Base-by-base conservation (phyloP, 345 rosid genomes). In the Passiflora organensis region DNA sequence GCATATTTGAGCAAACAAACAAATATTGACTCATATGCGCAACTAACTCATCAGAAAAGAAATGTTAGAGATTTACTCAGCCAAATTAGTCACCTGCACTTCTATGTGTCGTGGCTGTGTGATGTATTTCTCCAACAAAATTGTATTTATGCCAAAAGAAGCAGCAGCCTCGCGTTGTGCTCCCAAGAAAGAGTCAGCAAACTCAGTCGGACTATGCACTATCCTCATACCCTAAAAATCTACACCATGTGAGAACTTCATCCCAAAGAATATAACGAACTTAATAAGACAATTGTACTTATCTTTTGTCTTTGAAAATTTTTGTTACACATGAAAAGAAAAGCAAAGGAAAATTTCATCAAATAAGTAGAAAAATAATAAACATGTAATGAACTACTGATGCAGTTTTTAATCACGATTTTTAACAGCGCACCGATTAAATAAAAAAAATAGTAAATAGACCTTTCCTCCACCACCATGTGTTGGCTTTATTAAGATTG, bases 401-500 rank as follows among this genome's bases (percentile, higher is more conserved):
- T 8, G 23, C 38, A 55, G 28, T 32, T 17, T 36, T 38, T 21
- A 48, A 44, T 21, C 24, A 21, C 19, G 43, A 10, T 13, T 44
- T n/a, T 3, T 15, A 25, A 20, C 21, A 45, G n/a, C 36, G 53
- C 6, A 43, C 32, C n/a, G 5, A 39, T 17, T 32, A 38, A 53
- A 49, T 17, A 19, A 36, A 37, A 24, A 62, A 48, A 25, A 32
- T 37, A 12, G 23, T 68, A 51, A 28, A 13, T 21, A 66, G 46
- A 91, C 96, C 90, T 85, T 91, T 37, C 98, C 98, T 50, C 95
- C 95, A 64, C 96, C 95, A 54, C 96, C 90, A 81, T 85, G 96
- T 36, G 96, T 91, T 19, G 98, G 95, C 61, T 91, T 91, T 67
- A 91, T 91, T 71, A 91, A 72, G 25, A 91, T 20, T 28, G 96